phyloP scores from a whole-genome alignment of 2,329 filamentous ascomycete species.

The Colletotrichum scovillei region DNA sequence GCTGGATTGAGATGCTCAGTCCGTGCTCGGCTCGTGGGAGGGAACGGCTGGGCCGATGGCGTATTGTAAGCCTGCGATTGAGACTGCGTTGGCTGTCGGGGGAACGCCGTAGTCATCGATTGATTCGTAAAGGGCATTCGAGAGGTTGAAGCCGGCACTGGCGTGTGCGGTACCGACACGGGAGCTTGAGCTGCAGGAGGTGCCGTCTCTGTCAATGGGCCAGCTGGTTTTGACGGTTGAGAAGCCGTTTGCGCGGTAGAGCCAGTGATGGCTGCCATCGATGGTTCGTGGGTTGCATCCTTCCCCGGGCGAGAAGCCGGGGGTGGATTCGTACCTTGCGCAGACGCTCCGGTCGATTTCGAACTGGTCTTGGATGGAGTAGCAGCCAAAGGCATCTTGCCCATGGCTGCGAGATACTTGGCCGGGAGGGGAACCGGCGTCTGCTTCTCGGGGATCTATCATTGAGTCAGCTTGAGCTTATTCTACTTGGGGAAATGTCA shows the following conservation, averaged over 20 bases:
- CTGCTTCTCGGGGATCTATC: conserved; percentile 51
- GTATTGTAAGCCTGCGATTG: not conserved
- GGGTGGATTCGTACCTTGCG: not conserved
- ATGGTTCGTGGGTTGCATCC: not conserved
- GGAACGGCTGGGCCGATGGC: not conserved
- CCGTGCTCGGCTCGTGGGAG: not conserved
- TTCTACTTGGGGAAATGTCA: not conserved
- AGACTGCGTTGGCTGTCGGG: conserved; percentile 8
- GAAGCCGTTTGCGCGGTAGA: not conserved
- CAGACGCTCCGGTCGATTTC: not conserved
- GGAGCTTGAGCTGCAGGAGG: not conserved
- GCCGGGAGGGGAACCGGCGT: conserved; percentile 58
- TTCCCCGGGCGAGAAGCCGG: not conserved
- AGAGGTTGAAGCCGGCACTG: not conserved
- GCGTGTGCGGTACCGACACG: conserved; percentile 10
- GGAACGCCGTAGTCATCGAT: not conserved
- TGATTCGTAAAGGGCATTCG: conserved; percentile 31
- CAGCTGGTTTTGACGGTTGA: not conserved
- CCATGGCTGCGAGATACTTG: conserved; percentile 55
- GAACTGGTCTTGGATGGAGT: conserved; percentile 23
- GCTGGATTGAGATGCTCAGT: conserved; percentile 33
- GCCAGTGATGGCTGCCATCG: not conserved
- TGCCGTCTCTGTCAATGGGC: not conserved
- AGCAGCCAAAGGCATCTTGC: conserved; percentile 41
- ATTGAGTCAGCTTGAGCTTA: conserved; percentile 39